Base-by-base conservation (phyloP, 257 asterid species). In the Lycium ferocissimum region DNA sequence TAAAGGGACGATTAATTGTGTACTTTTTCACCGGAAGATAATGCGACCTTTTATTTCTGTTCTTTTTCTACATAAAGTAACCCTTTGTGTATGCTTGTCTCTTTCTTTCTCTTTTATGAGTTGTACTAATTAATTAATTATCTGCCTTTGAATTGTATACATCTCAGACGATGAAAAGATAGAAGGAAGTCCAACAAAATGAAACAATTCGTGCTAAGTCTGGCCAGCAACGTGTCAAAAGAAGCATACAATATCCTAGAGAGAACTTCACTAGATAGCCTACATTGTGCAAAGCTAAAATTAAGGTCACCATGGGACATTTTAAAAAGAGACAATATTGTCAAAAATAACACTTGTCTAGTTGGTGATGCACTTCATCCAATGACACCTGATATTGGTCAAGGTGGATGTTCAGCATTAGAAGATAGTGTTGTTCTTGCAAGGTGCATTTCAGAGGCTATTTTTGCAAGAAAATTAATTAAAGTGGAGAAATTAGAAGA, bases 311-410 rank as follows among this genome's bases (percentile, higher is more conserved):
- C 98, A 17, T 91, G 91, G 94, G 88, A 89, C 66, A 69, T 93
- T 83, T 83, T 92, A 83, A 71, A 84, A 2, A 91, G 89, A 53
- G 85, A 92, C 63, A 89, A 47, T 49, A 75, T 93, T 13, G 87
- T 80, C 1, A 91, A 86, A 81, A 84, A 84, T 84, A 91, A 91
- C 40, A 89, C 89, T 22, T 89, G 94, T 79, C 91, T 93, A 5
- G 93, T 82, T 2, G 98, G 97, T 15, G 97, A 93, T 67, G 98
- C 98, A 9, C 87, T 93, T 84, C 98, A 94, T 87, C 96, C 98
- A 6, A 91, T 94, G 98, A 93, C 97, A 51, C 95, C 97, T 17
- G 98, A 94, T 75, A 13, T 93, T 61, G 97, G 97, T 8, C 97
- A 94, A 85, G 98, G 98, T 73, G 98, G 96, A 9, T 93, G 95